These are phyloP conservation scores for Saccharomycopsis microspora DNA, from an alignment of 805 yeast species.

Conservation along the genomic window DNA sequence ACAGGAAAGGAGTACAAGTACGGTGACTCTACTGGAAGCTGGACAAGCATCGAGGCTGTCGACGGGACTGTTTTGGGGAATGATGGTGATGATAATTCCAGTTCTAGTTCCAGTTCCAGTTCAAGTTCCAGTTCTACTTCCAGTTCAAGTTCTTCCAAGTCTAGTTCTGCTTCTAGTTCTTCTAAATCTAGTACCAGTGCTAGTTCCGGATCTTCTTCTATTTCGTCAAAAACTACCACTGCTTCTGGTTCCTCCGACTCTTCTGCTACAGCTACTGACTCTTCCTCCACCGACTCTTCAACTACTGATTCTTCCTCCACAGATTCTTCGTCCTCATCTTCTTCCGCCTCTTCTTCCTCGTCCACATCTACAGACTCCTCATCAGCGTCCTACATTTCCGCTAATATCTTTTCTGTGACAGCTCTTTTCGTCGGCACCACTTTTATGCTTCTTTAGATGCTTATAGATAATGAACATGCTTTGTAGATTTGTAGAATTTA, in stretches of 20 bases:
- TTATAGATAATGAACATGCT: neutral
- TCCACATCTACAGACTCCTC: neutral
- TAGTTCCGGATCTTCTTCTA: slow-evolving; percentile 12
- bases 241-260: slow-evolving; percentile 13
- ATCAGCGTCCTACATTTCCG: neutral
- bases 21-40: slow-evolving; percentile 10
- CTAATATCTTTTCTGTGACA: neutral
- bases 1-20: slow-evolving; percentile 48
- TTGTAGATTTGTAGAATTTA: too few species aligned
- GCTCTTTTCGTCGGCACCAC: neutral
- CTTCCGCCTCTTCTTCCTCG: neutral
- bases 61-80: slow-evolving; percentile 19
- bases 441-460: neutral
- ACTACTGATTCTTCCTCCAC: neutral
- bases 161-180: slow-evolving; percentile 13
- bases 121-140: slow-evolving; percentile 13
- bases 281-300: neutral
- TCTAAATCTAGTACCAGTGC: slow-evolving; percentile 14
- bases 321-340: neutral
- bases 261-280: neutral
- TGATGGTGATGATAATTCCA: neutral
- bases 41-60: slow-evolving; percentile 25
- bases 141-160: slow-evolving; percentile 11
- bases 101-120: neutral
- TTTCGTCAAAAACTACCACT: slow-evolving; percentile 15